Evolutionary conservation across 2,329 filamentous ascomycete genomes (phyloP), one percentile per base, ranked within the genome.

Genomic region (Basipetospora chlamydospora): DNA sequence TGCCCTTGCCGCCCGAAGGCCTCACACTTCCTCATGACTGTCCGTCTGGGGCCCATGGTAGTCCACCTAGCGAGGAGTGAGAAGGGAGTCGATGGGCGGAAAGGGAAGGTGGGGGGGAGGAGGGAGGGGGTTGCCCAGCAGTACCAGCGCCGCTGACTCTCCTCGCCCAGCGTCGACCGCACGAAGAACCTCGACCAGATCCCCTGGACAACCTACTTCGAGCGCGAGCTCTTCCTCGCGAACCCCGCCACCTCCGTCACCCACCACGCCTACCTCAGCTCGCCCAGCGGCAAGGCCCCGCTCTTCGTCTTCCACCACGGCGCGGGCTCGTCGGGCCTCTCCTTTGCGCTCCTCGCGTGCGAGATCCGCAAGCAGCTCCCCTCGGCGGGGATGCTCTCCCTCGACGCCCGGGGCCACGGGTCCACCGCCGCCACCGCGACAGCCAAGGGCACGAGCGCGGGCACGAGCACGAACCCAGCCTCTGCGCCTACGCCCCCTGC

Each of bases 271-370:
- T 96, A 96, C 55, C 66, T 96, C 29, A 94, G 77, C 15, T 85
- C 86, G 1, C 87, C 88, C 7, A 68, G 69, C 28, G 76, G 69
- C 26, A 69, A 70, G 42, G 83, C 80, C 0, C 86, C 88, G 0
- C 64, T 98, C 5, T 87, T 98, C 56, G 80, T 96, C 41, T 84
- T 82, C 59, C 90, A 98, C 53, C 90, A 98, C 58, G 90, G 90
- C 26, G 90, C 84, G 28, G 90, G 90, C 12, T 93, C 87, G 4
- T 94, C 87, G 0, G 92, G 82, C 6, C 70, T 96, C 40, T 93
- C 86, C 3, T 98, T 96, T 58, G 87, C 87, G 5, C 67, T 84
- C 4, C 75, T 93, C 42, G 75, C 79, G 3, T 67, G 73, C 30
- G 81, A 92, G 53, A 75, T 96, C 42, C 72, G 78, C 37, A 83